Conservation (phyloP, 441 rosid species). For the Populus hybrid region DNA sequence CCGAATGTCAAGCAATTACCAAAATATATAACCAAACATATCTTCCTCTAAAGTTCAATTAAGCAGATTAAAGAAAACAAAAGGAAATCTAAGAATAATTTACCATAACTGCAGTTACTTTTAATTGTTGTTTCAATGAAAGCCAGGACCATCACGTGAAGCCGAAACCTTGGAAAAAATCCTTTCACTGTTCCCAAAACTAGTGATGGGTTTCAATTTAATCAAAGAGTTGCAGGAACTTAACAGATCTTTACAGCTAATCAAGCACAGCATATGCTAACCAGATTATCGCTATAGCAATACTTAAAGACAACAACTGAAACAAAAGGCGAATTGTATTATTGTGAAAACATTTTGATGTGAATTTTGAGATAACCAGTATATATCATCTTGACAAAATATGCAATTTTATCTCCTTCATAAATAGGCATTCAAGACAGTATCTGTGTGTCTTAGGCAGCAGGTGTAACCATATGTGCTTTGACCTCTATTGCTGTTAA, state of each 20-base stretch:
- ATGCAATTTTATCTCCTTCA: slow-evolving; percentile 2
- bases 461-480: not conserved
- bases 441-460: slow-evolving; percentile 6
- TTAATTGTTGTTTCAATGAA: not conserved
- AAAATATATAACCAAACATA: slow-evolving; percentile 4
- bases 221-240: slow-evolving; percentile 5
- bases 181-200: not conserved
- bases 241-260: not conserved
- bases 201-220: not conserved
- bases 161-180: not conserved
- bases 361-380: not conserved
- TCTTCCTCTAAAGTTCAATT: not conserved
- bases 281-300: slow-evolving; percentile 3
- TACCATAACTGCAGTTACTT: not conserved
- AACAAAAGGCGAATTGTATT: not conserved
- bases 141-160: not conserved
- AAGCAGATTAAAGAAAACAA: slow-evolving; percentile 2
- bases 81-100: not conserved
- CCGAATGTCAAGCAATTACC: slow-evolving; percentile 3
- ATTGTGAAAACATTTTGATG: not conserved
- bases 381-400: not conserved
- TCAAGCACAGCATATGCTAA: slow-evolving; percentile 1
- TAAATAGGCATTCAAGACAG: slow-evolving; percentile 16
- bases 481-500: not conserved
- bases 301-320: slow-evolving; percentile 2